Evolutionary conservation across 345 rosid genomes (phyloP).

Genomic region (Eucalyptus decipiens): DNA sequence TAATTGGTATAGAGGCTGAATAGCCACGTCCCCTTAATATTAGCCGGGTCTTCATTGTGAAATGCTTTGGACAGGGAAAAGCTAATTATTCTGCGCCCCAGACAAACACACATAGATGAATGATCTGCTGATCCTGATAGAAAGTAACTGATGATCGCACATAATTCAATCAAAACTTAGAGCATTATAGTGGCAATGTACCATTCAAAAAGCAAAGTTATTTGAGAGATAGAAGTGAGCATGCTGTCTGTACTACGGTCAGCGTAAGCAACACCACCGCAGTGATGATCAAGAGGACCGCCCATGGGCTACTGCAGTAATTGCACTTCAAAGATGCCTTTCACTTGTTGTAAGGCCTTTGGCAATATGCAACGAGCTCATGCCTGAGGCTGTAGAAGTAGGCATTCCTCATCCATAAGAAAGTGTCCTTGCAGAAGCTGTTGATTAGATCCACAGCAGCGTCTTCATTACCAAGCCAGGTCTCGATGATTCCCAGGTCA

Average conservation of each 20-base stretch:
- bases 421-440: neutral
- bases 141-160: neutral
- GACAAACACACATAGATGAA: neutral
- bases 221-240: neutral
- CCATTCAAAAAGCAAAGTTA: neutral
- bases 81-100: neutral
- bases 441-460: neutral
- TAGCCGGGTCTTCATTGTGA: rapidly evolving
- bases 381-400: neutral
- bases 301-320: neutral
- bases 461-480: neutral
- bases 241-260: neutral
- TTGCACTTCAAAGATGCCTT: neutral
- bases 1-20: neutral
- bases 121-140: neutral
- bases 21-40: neutral
- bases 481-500: neutral
- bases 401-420: rapidly evolving
- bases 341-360: neutral
- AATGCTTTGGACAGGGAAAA: neutral
- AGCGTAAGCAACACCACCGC: neutral
- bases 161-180: neutral
- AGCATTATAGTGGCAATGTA: neutral
- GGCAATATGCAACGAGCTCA: neutral
- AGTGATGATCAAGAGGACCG: neutral